A percentile compares a stretch with the other conserved stretches of the same genome.
phyloP scores from a whole-genome alignment of 2,329 filamentous ascomycete genomes.

The Pochonia chlamydosporia region DNA sequence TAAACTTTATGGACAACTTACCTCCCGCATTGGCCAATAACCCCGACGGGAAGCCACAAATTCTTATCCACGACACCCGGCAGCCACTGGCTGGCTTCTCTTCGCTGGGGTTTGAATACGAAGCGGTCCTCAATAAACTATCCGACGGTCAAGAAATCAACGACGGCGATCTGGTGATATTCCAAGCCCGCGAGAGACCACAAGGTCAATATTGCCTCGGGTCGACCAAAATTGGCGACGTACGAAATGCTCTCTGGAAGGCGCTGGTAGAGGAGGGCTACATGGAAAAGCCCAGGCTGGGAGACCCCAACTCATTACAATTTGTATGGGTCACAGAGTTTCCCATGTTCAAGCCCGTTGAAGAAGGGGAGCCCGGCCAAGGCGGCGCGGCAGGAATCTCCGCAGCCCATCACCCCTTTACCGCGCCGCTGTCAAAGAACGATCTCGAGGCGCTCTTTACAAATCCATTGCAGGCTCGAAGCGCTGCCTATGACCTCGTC shows the following conservation, averaged over 20 bases:
- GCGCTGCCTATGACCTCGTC: constrained; percentile 93
- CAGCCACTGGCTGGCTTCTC: constrained; percentile 73
- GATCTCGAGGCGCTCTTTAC: constrained; percentile 72
- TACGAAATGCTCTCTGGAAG: constrained; percentile 66
- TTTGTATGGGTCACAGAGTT: constrained; percentile 89
- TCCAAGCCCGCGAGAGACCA: constrained; percentile 68
- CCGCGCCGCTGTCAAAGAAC: constrained; percentile 65
- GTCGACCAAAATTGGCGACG: constrained; percentile 64
- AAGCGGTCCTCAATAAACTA: constrained; percentile 43
- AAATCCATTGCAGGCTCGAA: constrained; percentile 66
- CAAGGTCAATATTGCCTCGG: constrained; percentile 52
- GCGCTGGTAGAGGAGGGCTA: constrained; percentile 59
- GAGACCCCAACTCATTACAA: constrained; percentile 40
- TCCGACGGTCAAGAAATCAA: constrained; percentile 37
- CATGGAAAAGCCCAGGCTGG: constrained; percentile 36
- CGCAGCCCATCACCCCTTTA: constrained; percentile 94
- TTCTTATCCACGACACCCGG: constrained; percentile 68
- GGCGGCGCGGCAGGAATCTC: constrained; percentile 74
- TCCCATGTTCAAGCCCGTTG: constrained; percentile 79
- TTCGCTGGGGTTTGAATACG: constrained; percentile 61
- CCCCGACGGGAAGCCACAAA: constrained; percentile 69
- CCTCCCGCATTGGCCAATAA: constrained; percentile 60
- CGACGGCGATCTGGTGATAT: constrained; percentile 68
- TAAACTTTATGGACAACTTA: constrained; percentile 61
- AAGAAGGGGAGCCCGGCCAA: constrained; percentile 63